Evolutionary conservation across 2,329 filamentous ascomycete species (phyloP).

Genomic region (Ophiosphaerella herpotricha): DNA sequence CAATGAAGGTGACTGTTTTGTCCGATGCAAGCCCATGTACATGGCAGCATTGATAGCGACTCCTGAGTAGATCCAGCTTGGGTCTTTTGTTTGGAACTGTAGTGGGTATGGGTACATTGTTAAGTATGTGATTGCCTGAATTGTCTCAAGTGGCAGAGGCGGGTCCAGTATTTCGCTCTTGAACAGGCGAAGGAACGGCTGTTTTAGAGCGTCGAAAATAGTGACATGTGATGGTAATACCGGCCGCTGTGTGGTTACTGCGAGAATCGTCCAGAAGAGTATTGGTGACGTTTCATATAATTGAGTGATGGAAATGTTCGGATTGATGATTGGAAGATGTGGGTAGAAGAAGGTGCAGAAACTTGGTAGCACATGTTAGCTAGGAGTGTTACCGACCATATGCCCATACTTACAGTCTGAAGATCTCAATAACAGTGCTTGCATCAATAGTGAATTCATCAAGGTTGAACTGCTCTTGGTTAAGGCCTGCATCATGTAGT

Average conservation of each 20-base stretch:
- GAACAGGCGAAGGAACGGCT: slow-evolving; percentile 13
- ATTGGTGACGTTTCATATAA: slow-evolving; percentile 20
- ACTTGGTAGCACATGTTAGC: slow-evolving; percentile 7
- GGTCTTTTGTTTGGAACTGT: slow-evolving; percentile 16
- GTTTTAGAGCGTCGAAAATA: slow-evolving; percentile 8
- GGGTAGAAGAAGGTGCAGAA: slow-evolving; percentile 24
- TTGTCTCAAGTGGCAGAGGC: slow-evolving; percentile 23
- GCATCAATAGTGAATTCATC: slow-evolving; percentile 15
- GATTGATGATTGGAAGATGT: slow-evolving; percentile 25
- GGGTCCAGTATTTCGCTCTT: slow-evolving; percentile 14
- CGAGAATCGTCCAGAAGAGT: slow-evolving; percentile 29
- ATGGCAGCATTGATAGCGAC: slow-evolving; percentile 27
- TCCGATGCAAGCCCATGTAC: slow-evolving; percentile 25
- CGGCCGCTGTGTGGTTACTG: slow-evolving; percentile 12
- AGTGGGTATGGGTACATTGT: slow-evolving; percentile 23
- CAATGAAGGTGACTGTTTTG: slow-evolving; percentile 16
- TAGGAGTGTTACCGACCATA: not conserved
- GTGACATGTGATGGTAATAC: slow-evolving; percentile 8
- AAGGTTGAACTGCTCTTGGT: slow-evolving; percentile 16
- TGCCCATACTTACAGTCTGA: slow-evolving; percentile 16
- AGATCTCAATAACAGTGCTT: slow-evolving; percentile 17
- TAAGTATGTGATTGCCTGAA: slow-evolving; percentile 24
- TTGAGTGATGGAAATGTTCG: slow-evolving; percentile 15
- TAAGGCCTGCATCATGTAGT: slow-evolving; percentile 12
- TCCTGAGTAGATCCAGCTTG: slow-evolving; percentile 29